Percentiles rank a stretch among this genome's conserved stretches.
Conservation (phyloP, 345 rosid species). For the Pistacia atlantica region DNA sequence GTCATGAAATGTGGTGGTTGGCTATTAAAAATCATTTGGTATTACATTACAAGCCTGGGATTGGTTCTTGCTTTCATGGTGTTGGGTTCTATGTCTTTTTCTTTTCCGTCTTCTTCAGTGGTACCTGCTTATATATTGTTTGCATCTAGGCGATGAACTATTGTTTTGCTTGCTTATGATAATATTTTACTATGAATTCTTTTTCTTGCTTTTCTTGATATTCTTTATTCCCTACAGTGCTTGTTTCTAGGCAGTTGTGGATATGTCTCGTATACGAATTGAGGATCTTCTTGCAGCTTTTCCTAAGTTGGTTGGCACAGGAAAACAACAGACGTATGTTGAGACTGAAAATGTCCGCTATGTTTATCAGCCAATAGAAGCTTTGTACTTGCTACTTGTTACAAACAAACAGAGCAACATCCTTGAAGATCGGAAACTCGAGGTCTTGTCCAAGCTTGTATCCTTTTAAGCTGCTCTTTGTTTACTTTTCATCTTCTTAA, state of each 20-base stretch:
- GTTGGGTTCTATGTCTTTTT: neutral
- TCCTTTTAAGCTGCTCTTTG: slow-evolving; percentile 29
- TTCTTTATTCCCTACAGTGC: slow-evolving; percentile 57
- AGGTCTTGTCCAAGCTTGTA: slow-evolving; percentile 94
- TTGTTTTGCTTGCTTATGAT: neutral
- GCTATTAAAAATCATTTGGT: neutral
- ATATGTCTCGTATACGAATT: slow-evolving; percentile 90
- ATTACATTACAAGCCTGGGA: neutral
- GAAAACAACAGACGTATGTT: slow-evolving; percentile 95
- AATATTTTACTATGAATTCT: neutral
- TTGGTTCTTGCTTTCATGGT: neutral
- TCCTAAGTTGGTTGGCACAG: slow-evolving; percentile 96
- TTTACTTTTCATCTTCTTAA: slow-evolving; percentile 13
- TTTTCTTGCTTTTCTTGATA: slow-evolving; percentile 12
- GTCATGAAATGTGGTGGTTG: neutral
- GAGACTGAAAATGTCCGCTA: slow-evolving; percentile 99
- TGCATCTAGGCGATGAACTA: neutral
- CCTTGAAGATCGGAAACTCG: slow-evolving; percentile 92
- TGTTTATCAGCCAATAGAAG: slow-evolving; percentile 97
- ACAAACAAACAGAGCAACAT: slow-evolving; percentile 98
- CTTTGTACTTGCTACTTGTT: slow-evolving; percentile 82
- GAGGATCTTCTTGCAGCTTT: slow-evolving; percentile 99
- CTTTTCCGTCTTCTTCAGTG: too few relatives aligned
- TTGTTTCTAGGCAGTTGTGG: slow-evolving; percentile 95
- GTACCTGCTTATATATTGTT: neutral